These are phyloP conservation scores for Actinidia polygama DNA, from an alignment of 179 eudicot species.

Conservation along the genomic window DNA sequence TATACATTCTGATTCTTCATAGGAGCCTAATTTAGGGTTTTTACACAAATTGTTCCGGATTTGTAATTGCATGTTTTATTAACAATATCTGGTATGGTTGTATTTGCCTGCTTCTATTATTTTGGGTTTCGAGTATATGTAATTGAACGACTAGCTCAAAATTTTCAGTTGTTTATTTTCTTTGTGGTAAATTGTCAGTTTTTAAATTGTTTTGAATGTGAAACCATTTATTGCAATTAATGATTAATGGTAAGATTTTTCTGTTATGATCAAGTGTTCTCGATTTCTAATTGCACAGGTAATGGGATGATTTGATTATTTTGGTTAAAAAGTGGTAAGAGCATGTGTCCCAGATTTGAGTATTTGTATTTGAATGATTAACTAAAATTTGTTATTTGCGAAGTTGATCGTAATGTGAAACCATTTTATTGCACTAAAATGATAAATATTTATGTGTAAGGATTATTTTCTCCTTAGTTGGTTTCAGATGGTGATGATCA, in stretches of 20 bases:
- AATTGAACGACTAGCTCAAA: no score
- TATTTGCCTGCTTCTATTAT: background rate
- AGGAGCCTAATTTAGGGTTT: constrained; percentile 10
- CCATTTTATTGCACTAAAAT: background rate
- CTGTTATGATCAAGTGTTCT: no score
- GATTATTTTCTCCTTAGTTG: background rate
- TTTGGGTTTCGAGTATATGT: no score
- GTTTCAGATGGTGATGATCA: background rate
- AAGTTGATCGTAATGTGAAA: background rate
- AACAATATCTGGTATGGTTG: background rate
- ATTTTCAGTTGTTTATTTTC: background rate
- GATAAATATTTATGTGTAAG: background rate
- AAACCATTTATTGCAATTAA: no score
- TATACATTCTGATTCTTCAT: background rate
- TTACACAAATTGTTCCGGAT: background rate
- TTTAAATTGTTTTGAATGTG: background rate
- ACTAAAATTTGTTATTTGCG: background rate
- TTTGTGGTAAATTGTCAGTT: background rate
- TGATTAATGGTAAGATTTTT: no score
- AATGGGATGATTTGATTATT: no score
- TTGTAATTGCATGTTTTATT: background rate
- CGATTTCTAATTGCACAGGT: no score
- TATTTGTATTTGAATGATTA: background rate
- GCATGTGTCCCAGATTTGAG: background rate
- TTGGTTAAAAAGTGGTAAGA: background rate